Conservation (phyloP, 225 moss, liverwort and hornwort genomes). For the Lunularia cruciata region DNA sequence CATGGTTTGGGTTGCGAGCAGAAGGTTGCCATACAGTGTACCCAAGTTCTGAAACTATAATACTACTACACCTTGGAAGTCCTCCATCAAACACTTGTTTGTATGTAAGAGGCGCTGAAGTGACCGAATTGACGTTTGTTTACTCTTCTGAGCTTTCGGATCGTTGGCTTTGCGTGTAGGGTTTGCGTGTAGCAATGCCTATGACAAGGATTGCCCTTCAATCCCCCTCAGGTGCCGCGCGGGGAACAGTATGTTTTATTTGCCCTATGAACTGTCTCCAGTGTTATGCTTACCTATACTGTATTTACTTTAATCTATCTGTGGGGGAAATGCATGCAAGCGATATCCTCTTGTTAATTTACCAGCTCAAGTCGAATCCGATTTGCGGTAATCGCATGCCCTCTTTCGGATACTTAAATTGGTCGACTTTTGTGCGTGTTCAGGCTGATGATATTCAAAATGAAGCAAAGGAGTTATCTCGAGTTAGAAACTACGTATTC, state of each 20-base stretch:
- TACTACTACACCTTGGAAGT: too few species aligned
- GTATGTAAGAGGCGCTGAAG: too few species aligned
- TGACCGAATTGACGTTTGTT: too few species aligned
- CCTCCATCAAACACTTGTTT: too few species aligned
- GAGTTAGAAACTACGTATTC: slow-evolving; percentile 90
- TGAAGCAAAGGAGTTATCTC: slow-evolving; percentile 90
- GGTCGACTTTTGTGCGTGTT: not conserved
- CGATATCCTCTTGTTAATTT: too few species aligned
- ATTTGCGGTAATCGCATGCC: not conserved
- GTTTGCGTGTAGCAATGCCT: slow-evolving; percentile 97
- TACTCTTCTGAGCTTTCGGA: too few species aligned
- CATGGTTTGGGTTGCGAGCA: too few species aligned
- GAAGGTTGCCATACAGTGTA: too few species aligned
- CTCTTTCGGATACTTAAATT: not conserved
- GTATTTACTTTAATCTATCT: too few species aligned
- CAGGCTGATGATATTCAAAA: slow-evolving; percentile 99
- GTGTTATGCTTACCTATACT: not conserved
- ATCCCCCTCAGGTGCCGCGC: slow-evolving; percentile 94
- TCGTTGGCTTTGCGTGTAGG: slow-evolving; percentile 57
- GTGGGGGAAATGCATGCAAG: too few species aligned
- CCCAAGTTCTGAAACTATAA: too few species aligned
- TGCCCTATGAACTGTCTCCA: not conserved
- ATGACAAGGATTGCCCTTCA: slow-evolving; percentile 96
- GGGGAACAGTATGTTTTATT: slow-evolving; percentile 64
- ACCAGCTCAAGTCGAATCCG: not conserved